Evolutionary conservation across 805 yeast species (phyloP), one percentile per base, ranked within the genome.

Genomic region (Cyberlindnera subsufficiens): DNA sequence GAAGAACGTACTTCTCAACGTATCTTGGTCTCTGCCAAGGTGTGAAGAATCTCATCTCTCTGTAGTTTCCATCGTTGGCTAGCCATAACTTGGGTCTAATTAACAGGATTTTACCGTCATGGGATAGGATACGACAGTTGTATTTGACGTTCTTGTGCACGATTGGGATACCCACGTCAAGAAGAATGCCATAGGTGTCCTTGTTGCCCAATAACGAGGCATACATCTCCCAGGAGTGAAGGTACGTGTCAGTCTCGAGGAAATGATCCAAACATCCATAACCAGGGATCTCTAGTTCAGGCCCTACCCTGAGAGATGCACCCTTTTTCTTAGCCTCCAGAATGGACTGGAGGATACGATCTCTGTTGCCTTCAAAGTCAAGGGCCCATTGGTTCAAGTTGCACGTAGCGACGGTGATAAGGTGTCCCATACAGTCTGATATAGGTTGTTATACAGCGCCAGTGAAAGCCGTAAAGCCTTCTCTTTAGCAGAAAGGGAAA

Each of bases 381-480:
- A 93, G 71, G 0, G 99, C 96, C 99, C 99, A 93, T 74, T 93
- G 99, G 67, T 93, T 93, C 50, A 93, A 72, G 55, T 90, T 88
- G 65, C 98, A 91, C 1, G 98, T 90, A 1, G 98, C 90, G 31
- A 91, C 69, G 0, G 97, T 91, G 38, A 90, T 80, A 44, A 84
- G 74, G 42, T 87, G 93, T 1, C 95, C 90, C 96, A 90, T 90
- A 13, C 32, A 36, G 15, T 14, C 19, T 8, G n/a, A n/a, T 30
- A 19, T 18, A 16, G 4, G 31, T 25, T 18, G 16, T 19, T 22
- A 22, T 22, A 20, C 27, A 22, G 27, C 8, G 11, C 11, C 27
- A 22, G 10, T 22, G 11, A 22, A 3, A 22, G 27, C 11, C 8
- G 27, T 11, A 22, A 22, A 5, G 27, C 27, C 27, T 11, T 22